Evolutionary conservation across 305 asterid genomes (phyloP).

Genomic region (Stenogyne calaminthoides): DNA sequence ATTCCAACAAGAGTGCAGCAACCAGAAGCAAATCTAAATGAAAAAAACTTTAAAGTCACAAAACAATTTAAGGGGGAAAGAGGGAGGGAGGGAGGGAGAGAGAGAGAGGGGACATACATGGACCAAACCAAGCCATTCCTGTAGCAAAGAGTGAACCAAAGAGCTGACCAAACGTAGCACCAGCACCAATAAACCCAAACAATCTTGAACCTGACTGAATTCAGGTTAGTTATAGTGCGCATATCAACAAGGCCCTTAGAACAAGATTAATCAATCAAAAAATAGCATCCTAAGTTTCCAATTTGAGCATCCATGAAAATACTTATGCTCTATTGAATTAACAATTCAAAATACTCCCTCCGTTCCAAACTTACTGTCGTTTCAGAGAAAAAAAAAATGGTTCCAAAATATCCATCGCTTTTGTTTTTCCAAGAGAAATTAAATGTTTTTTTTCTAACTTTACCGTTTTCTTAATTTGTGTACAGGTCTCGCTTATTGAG

Average conservation of each 20-base stretch:
- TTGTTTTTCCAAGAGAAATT: too few relatives aligned
- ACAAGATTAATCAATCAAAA: conserved; percentile 27
- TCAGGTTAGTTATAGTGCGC: conserved; percentile 44
- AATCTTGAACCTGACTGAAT: conserved; percentile 99
- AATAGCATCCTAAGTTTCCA: conserved; percentile 13
- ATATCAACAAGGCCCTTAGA: conserved; percentile 23
- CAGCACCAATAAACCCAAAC: conserved; percentile 99
- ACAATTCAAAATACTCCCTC: background rate
- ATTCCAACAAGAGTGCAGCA: conserved; percentile 89
- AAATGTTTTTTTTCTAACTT: too few relatives aligned
- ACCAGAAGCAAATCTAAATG: conserved; percentile 85
- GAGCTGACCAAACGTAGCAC: conserved; percentile 97
- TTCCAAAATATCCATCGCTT: too few relatives aligned
- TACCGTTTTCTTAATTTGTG: too few relatives aligned
- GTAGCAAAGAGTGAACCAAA: conserved; percentile 92
- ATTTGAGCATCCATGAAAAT: background rate
- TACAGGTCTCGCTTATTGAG: too few relatives aligned
- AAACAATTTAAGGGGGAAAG: background rate
- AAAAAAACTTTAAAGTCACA: conserved; percentile 32
- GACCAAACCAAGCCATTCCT: conserved; percentile 98
- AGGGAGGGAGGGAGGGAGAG: conserved; percentile 6
- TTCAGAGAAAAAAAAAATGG: too few relatives aligned
- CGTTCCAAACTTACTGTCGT: too few relatives aligned
- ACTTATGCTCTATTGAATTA: conserved; percentile 19
- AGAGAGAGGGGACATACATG: conserved; percentile 59